Evolutionary conservation across 768 basidiomycete species (phyloP).

Genomic region (Pulveroboletus sp.): DNA sequence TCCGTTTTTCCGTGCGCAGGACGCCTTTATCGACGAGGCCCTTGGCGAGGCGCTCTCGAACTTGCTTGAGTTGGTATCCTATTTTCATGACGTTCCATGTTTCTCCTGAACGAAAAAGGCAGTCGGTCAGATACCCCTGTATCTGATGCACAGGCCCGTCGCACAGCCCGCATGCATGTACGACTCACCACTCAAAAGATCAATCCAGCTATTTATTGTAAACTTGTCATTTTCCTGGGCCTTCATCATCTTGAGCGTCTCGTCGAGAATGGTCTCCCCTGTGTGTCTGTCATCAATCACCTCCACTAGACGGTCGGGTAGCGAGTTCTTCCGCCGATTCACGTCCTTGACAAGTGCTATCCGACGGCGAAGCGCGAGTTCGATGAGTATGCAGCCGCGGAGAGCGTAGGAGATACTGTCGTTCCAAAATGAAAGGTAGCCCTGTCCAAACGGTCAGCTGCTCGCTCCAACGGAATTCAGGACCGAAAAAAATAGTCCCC

Average conservation of each 20-base stretch:
- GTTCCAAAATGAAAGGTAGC: slow-evolving; percentile 99
- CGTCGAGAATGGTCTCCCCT: slow-evolving; percentile 95
- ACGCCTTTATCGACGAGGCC: slow-evolving; percentile 98
- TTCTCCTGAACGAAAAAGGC: slow-evolving; percentile 67
- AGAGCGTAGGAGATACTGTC: slow-evolving; percentile 99
- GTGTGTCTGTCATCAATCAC: slow-evolving; percentile 92
- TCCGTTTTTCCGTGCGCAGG: slow-evolving; percentile 97
- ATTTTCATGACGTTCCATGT: slow-evolving; percentile 99
- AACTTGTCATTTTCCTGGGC: slow-evolving; percentile 51
- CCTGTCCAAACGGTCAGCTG: slow-evolving; percentile 40
- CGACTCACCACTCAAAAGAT: slow-evolving; percentile 81
- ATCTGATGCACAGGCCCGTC: neutral
- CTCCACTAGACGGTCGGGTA: slow-evolving; percentile 84
- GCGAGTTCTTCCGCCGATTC: slow-evolving; percentile 62
- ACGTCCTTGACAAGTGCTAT: slow-evolving; percentile 91
- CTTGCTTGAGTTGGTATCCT: slow-evolving; percentile 97
- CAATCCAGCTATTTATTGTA: slow-evolving; percentile 90
- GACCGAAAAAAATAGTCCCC: slow-evolving; percentile 22
- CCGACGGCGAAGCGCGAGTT: slow-evolving; percentile 91
- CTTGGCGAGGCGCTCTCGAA: slow-evolving; percentile 95
- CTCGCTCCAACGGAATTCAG: neutral
- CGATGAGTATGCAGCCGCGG: slow-evolving; percentile 96
- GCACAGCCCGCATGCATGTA: neutral
- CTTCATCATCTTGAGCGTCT: slow-evolving; percentile 96
- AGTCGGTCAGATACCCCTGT: slow-evolving; percentile 1